These are phyloP conservation scores for Crataegus laevigata DNA, from an alignment of 306 rosid species.

Conservation along the genomic window DNA sequence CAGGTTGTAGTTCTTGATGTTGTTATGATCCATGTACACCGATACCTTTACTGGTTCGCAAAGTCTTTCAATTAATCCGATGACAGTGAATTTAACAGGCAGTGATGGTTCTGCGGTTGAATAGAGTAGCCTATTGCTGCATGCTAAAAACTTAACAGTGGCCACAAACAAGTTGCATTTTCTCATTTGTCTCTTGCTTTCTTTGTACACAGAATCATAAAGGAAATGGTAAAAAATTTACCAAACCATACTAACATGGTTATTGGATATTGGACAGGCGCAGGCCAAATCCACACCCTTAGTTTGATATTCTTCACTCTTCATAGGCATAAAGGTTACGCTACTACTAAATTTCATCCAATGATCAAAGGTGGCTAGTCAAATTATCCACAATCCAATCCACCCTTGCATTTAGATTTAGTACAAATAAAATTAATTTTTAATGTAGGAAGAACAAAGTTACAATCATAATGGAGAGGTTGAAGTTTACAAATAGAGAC, in stretches of 20 bases:
- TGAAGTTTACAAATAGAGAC: neutral
- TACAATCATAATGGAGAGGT: too few relatives aligned
- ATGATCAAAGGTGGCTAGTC: neutral
- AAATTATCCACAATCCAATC: neutral
- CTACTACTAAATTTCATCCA: neutral
- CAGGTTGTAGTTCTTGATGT: conserved; percentile 26
- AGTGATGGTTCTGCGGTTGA: neutral
- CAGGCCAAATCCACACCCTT: neutral
- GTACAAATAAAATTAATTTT: neutral
- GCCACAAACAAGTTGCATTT: neutral
- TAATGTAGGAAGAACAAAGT: neutral
- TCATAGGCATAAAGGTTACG: neutral
- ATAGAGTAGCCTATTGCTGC: neutral
- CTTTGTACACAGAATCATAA: neutral
- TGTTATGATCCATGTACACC: conserved; percentile 30
- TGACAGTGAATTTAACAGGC: conserved; percentile 35
- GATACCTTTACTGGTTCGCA: conserved; percentile 42
- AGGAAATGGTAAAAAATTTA: neutral
- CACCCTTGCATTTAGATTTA: neutral
- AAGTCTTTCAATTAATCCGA: conserved; percentile 55
- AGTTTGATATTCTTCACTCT: neutral
- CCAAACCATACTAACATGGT: neutral
- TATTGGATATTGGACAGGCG: neutral
- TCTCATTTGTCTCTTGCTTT: neutral
- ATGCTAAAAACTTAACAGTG: neutral